These are phyloP conservation scores for Verticillium nonalfalfae DNA, from an alignment of 2,329 filamentous ascomycete genomes.

Conservation along the genomic window DNA sequence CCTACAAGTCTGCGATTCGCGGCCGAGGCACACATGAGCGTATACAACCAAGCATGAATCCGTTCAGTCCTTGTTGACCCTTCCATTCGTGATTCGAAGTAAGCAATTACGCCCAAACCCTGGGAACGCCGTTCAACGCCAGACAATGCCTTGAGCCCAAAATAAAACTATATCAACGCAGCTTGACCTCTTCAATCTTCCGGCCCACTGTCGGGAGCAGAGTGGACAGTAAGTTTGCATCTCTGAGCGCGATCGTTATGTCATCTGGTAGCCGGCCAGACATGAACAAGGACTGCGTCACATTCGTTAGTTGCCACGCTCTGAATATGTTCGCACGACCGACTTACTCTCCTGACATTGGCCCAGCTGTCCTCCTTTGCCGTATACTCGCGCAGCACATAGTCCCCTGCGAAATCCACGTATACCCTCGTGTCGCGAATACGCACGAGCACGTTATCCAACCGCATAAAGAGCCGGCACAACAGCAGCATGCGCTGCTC, in stretches of 20 bases:
- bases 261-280: constrained; percentile 58
- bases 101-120: neutral
- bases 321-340: neutral
- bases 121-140: neutral
- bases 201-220: constrained; percentile 67
- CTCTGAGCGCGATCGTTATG: constrained; percentile 68
- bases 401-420: constrained; percentile 74
- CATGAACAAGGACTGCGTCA: constrained; percentile 38
- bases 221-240: constrained; percentile 69
- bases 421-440: constrained; percentile 89
- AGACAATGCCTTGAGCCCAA: neutral
- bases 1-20: neutral
- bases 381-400: constrained; percentile 84
- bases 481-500: constrained; percentile 80
- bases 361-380: constrained; percentile 80
- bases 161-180: neutral
- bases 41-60: neutral
- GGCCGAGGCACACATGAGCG: neutral
- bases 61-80: neutral
- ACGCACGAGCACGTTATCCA: constrained; percentile 84
- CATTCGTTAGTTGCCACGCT: constrained; percentile 11
- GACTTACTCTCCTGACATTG: constrained; percentile 62
- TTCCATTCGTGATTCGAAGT: neutral
- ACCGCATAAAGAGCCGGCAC: constrained; percentile 81
- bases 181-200: constrained; percentile 44